Evolutionary conservation across 148 eudicot species (phyloP).

Genomic region (Nyssa sinensis): DNA sequence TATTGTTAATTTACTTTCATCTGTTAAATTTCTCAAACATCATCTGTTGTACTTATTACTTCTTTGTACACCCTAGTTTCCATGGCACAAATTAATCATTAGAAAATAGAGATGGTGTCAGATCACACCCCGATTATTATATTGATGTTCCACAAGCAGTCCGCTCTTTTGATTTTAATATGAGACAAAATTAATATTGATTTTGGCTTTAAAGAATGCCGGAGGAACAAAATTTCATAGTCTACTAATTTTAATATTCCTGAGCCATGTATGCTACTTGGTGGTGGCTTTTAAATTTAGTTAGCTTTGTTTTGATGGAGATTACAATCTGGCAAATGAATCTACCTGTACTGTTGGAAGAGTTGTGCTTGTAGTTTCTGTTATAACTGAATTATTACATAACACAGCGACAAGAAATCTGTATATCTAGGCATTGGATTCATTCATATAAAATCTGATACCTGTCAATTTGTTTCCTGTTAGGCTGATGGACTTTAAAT

Average conservation of each 20-base stretch:
- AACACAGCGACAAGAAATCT: background rate
- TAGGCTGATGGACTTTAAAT: constrained; percentile 14
- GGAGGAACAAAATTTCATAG: no score
- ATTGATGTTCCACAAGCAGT: no score
- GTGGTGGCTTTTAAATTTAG: background rate
- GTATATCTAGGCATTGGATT: background rate
- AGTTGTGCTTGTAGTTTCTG: background rate
- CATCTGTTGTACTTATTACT: background rate
- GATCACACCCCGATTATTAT: no score
- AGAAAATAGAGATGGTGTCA: background rate
- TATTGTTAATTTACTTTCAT: no score
- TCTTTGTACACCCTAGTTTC: background rate
- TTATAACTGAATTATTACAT: background rate
- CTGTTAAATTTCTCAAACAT: no score
- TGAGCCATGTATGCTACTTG: background rate
- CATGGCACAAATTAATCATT: background rate
- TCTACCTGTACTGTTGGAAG: background rate
- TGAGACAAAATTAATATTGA: background rate
- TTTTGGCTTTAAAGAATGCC: background rate
- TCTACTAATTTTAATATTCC: no score
- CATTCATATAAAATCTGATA: background rate
- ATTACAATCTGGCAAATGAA: background rate
- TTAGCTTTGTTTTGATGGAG: background rate
- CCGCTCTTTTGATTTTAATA: background rate
- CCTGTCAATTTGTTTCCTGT: background rate